phyloP scores from a whole-genome alignment of 345 rosid genomes.

The Moringa oleifera region DNA sequence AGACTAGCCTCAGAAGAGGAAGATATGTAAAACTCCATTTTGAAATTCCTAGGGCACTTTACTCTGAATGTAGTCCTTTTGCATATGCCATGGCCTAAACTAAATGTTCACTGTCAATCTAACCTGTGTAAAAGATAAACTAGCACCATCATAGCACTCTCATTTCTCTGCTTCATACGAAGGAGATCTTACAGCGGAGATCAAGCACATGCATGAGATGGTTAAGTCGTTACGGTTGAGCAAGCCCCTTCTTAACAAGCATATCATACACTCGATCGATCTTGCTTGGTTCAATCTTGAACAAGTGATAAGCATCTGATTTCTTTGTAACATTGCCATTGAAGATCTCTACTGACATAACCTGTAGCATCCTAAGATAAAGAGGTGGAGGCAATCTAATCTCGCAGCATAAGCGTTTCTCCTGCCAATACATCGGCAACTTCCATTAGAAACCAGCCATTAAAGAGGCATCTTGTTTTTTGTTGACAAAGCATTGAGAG shows the following conservation, averaged over 20 bases:
- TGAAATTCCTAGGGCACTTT: too few relatives aligned
- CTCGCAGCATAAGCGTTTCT: constrained; percentile 79
- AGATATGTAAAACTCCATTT: too few relatives aligned
- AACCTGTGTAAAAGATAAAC: too few relatives aligned
- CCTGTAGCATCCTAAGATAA: constrained; percentile 84
- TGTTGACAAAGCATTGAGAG: not conserved
- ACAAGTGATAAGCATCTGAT: constrained; percentile 67
- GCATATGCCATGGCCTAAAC: too few relatives aligned
- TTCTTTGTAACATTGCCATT: constrained; percentile 67
- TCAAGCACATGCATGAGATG: constrained; percentile 1
- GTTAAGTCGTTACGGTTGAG: constrained; percentile 36
- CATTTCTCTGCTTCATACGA: too few relatives aligned
- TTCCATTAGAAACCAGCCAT: constrained; percentile 2
- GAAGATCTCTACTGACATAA: constrained; percentile 69
- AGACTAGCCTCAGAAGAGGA: too few relatives aligned
- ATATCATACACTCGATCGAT: constrained; percentile 83
- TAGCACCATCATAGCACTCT: too few relatives aligned
- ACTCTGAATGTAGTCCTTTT: too few relatives aligned
- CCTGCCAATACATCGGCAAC: constrained; percentile 41
- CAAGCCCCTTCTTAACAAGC: constrained; percentile 92
- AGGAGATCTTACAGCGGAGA: too few relatives aligned
- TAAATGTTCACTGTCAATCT: too few relatives aligned
- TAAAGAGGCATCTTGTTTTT: not conserved
- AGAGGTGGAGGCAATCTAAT: constrained; percentile 64
- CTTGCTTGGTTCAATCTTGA: constrained; percentile 77